Percentiles rank a stretch among this genome's conserved stretches.
These are phyloP conservation scores for Trametes villosa DNA, from an alignment of 768 basidiomycete genomes.

Conservation along the genomic window DNA sequence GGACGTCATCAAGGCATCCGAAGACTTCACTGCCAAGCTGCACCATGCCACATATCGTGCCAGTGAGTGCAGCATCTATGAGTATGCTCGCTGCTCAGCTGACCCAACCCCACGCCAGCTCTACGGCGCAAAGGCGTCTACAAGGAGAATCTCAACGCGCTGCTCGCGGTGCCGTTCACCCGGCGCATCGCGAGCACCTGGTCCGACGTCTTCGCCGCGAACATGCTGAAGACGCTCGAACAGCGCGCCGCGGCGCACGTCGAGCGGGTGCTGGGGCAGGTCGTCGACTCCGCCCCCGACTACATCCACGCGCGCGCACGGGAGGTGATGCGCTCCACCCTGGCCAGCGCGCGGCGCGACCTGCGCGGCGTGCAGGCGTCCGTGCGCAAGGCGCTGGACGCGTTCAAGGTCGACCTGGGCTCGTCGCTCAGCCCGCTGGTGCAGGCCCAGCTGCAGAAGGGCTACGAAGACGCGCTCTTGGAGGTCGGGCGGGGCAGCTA, in stretches of 20 bases:
- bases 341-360: neutral
- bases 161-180: constrained; percentile 58
- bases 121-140: constrained; percentile 45
- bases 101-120: constrained; percentile 30
- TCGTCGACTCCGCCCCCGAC: constrained; percentile 51
- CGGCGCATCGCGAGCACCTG: constrained; percentile 57
- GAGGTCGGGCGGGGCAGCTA: constrained; percentile 59
- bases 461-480: constrained; percentile 54
- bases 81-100: neutral
- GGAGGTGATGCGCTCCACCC: neutral
- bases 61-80: neutral
- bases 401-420: constrained; percentile 20
- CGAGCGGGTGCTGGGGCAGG: constrained; percentile 47
- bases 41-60: neutral
- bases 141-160: constrained; percentile 54
- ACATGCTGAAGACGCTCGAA: constrained; percentile 54
- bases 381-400: neutral
- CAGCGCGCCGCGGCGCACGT: constrained; percentile 40
- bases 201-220: constrained; percentile 57
- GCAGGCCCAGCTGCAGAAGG: constrained; percentile 50
- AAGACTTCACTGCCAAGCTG: neutral
- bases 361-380: neutral
- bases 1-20: neutral
- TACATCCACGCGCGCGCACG: constrained; percentile 54
- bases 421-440: constrained; percentile 52